Conservation (phyloP, 1,284 basidiomycete species). For the Papiliotrema flavescens region DNA sequence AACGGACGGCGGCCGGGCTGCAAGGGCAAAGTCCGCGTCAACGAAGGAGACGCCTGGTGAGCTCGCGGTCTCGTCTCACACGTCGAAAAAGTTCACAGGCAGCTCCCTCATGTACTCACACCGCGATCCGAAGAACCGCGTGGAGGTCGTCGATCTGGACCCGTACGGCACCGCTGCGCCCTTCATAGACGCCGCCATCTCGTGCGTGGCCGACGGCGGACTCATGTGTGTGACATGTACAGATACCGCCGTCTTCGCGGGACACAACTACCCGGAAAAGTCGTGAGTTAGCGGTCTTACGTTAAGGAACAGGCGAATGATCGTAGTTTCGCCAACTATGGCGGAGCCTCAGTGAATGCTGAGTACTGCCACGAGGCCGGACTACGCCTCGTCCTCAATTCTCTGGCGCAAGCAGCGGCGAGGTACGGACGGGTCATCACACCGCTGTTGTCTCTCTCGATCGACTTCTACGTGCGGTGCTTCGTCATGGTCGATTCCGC, state of each 20-base stretch:
- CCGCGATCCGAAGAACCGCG: constrained; percentile 64
- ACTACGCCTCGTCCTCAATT: constrained; percentile 81
- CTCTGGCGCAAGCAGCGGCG: constrained; percentile 78
- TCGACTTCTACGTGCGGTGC: constrained; percentile 95
- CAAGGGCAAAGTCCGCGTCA: constrained; percentile 67
- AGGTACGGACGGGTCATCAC: constrained; percentile 89
- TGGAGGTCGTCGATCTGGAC: constrained; percentile 94
- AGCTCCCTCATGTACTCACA: constrained; percentile 90
- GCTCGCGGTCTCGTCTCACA: constrained; percentile 14
- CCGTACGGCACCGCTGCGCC: constrained; percentile 97
- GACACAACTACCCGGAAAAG: constrained; percentile 94
- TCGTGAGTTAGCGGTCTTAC: constrained; percentile 57
- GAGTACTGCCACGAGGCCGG: constrained; percentile 94
- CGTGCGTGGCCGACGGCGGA: constrained; percentile 81
- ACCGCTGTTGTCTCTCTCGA: constrained; percentile 87
- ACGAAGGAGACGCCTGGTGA: constrained; percentile 91
- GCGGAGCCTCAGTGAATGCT: constrained; percentile 83
- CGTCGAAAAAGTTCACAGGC: neutral
- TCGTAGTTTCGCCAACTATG: constrained; percentile 85
- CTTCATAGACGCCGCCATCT: constrained; percentile 96
- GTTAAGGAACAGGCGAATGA: constrained; percentile 1
- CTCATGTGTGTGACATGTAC: constrained; percentile 95
- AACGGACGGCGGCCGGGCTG: constrained; percentile 42
- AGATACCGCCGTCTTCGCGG: constrained; percentile 88
- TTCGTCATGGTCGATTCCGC: constrained; percentile 77